Percentiles rank a stretch among this genome's conserved stretches.
Evolutionary conservation across 2,329 filamentous ascomycete species (phyloP).

Genomic region (Phoma sp.): DNA sequence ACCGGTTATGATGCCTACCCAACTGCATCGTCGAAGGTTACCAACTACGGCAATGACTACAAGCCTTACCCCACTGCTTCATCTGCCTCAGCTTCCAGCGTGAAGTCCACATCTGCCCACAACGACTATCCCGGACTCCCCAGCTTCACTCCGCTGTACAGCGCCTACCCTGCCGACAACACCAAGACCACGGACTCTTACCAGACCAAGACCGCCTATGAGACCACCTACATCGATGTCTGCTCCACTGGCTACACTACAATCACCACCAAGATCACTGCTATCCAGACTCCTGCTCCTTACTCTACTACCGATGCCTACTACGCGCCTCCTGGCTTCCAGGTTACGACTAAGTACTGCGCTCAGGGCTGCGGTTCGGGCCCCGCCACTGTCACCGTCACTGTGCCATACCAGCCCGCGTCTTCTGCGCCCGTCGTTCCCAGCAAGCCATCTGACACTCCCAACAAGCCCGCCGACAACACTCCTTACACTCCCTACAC

Average conservation of each 20-base stretch:
- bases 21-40: not conserved
- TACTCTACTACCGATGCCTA: conserved; percentile 20
- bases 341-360: conserved; percentile 38
- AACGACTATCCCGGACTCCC: conserved; percentile 18
- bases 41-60: not conserved
- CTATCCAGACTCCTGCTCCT: conserved; percentile 12
- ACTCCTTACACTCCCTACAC: conserved; percentile 8
- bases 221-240: conserved; percentile 40
- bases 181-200: conserved; percentile 12
- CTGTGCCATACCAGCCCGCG: conserved; percentile 13
- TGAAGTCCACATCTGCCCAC: conserved; percentile 9
- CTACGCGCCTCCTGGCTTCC: conserved; percentile 32
- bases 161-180: conserved; percentile 8
- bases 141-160: conserved; percentile 15
- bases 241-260: conserved; percentile 45
- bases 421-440: too few relatives aligned
- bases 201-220: conserved; percentile 29
- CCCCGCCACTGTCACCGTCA: conserved; percentile 36
- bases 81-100: not conserved
- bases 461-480: conserved; percentile 1
- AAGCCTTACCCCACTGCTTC: not conserved
- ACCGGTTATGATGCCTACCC: not conserved
- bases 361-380: conserved; percentile 28
- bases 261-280: conserved; percentile 27
- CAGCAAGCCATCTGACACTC: conserved; percentile 3